phyloP scores from a whole-genome alignment of 1,139 yeast genomes.

The Hyphopichia wangnamkhiaoensis region DNA sequence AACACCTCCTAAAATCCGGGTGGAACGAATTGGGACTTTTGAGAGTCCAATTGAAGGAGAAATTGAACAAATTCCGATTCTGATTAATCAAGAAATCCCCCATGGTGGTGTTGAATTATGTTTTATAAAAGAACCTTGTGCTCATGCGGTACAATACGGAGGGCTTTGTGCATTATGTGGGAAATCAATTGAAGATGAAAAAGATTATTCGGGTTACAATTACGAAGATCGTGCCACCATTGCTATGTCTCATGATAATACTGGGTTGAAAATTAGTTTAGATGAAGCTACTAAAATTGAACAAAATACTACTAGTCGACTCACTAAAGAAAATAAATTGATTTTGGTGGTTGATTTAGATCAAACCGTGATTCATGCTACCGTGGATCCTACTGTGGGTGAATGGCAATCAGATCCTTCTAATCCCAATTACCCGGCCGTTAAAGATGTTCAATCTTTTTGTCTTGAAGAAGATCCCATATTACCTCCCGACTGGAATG shows the following conservation, averaged over 20 bases:
- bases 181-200: conserved; percentile 74
- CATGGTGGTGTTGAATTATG: conserved; percentile 53
- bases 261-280: conserved; percentile 80
- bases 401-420: conserved; percentile 90
- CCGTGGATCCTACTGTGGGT: conserved; percentile 96
- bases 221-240: conserved; percentile 80
- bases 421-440: conserved; percentile 82
- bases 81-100: conserved; percentile 60
- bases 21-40: conserved; percentile 66
- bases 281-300: conserved; percentile 89
- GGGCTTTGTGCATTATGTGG: conserved; percentile 97
- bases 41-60: conserved; percentile 85
- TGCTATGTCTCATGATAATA: conserved; percentile 86
- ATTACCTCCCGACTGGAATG: conserved; percentile 56
- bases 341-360: conserved; percentile 94
- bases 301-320: conserved; percentile 59
- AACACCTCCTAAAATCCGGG: conserved; percentile 47
- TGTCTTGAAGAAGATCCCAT: conserved; percentile 74
- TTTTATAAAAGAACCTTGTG: conserved; percentile 75
- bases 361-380: conserved; percentile 96
- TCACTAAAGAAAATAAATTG: conserved; percentile 64
- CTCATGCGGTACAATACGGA: conserved; percentile 93
- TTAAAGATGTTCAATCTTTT: conserved; percentile 79
- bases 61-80: conserved; percentile 50
- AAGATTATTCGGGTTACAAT: conserved; percentile 74